Conservation (phyloP, 2,329 filamentous ascomycete genomes). For the Hortaea sp. region DNA sequence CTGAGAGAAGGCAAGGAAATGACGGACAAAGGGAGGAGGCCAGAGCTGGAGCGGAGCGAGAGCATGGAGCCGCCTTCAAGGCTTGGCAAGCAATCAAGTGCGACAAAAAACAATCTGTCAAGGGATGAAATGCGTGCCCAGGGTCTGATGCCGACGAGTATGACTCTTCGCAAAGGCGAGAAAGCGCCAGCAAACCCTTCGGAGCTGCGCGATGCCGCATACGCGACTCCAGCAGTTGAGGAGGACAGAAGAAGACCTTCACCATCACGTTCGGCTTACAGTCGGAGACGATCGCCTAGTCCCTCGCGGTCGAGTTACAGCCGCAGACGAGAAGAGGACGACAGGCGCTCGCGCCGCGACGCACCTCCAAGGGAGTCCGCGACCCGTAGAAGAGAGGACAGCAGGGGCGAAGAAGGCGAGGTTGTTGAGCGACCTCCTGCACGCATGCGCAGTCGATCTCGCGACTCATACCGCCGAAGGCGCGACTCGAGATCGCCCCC, state of each 20-base stretch:
- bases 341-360: constrained; percentile 11
- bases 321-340: constrained; percentile 12
- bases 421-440: constrained; percentile 16
- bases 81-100: constrained; percentile 9
- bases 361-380: constrained; percentile 5
- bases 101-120: constrained; percentile 13
- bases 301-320: constrained; percentile 2
- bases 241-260: constrained; percentile 11
- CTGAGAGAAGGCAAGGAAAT: constrained; percentile 46
- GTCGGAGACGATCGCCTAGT: constrained; percentile 15
- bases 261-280: constrained; percentile 16
- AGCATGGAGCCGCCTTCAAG: constrained; percentile 33
- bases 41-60: constrained; percentile 38
- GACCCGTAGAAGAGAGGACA: constrained; percentile 22
- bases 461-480: constrained; percentile 10
- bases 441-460: constrained; percentile 6
- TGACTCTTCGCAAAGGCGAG: constrained; percentile 22
- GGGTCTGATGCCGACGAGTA: constrained; percentile 22
- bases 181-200: constrained; percentile 6
- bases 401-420: constrained; percentile 22
- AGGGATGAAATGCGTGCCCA: constrained; percentile 22
- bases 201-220: background rate
- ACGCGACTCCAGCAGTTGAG: constrained; percentile 8
- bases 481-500: constrained; percentile 17
- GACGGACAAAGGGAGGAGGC: constrained; percentile 42